Base-by-base conservation (phyloP, 176 grass and related monocot genomes). In the Musa acuminata region DNA sequence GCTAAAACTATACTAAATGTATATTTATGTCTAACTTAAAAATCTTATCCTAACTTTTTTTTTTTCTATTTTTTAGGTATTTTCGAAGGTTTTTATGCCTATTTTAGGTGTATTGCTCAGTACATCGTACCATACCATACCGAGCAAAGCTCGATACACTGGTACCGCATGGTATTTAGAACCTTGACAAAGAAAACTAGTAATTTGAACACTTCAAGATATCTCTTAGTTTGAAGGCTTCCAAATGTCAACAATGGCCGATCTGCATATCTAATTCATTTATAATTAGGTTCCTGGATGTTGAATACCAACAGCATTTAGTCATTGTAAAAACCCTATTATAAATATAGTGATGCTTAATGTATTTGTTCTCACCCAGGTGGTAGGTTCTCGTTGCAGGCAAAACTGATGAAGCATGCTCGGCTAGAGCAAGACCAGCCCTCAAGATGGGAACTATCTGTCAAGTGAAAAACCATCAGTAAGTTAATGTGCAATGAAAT, bases 371-470 rank as follows among this genome's bases (percentile, higher is more conserved):
- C 83, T 80, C 83, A 99, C 90, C 95, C 19, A 99, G 84, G 74
- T 99, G 95, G 66, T 99, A 99, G 74, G 88, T 99, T 84, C 72
- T 91, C 76, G 90, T 99, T 72, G 86, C 87, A 75, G 95, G 95
- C 53, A 99, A 76, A 85, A 99, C 9, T 67, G 90, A 85, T 53
- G 82, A 80, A 73, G 84, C 90, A 81, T 87, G 83, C 75, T 99
- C 95, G 57, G 95, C 90, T 71, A 94, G 82, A 55, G 90, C 88
- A 80, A 99, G 90, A 71, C 90, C 95, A 77, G 95, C 95, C 85
- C 95, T 99, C 78, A 99, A 74, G 75, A 99, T 89, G 11, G 95
- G 95, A 87, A 99, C 67, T 70, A 99, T 89, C 95, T 99, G 86
- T 80, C 85, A 91, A 2, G 72, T 65, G 13, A 50, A 14, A 70